A percentile compares a stretch with the other conserved stretches of the same genome.
Conservation (phyloP, 306 rosid genomes). For the Alnus glutinosa region DNA sequence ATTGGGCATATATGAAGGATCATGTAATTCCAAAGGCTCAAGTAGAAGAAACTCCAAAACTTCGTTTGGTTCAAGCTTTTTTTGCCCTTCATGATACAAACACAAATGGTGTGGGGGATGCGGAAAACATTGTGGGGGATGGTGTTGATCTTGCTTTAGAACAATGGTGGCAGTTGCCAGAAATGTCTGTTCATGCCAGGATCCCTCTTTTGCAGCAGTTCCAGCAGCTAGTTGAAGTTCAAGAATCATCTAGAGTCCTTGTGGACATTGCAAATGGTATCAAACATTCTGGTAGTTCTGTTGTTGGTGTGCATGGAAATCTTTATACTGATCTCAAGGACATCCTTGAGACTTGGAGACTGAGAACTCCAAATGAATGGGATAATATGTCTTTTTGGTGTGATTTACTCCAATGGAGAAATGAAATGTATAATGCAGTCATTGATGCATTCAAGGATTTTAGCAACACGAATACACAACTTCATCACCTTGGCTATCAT, state of each 20-base stretch:
- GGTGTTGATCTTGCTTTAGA: conserved; percentile 96
- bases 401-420: conserved; percentile 99
- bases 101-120: conserved; percentile 88
- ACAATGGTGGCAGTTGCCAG: conserved; percentile 99
- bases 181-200: conserved; percentile 96
- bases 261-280: conserved; percentile 87
- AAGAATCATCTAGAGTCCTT: conserved; percentile 80
- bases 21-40: conserved; percentile 96
- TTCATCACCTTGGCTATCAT: conserved; percentile 99
- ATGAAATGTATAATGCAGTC: conserved; percentile 93
- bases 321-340: conserved; percentile 98
- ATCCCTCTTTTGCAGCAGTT: conserved; percentile 97
- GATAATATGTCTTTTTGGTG: conserved; percentile 98
- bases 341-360: conserved; percentile 99
- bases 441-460: conserved; percentile 98
- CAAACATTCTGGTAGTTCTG: conserved; percentile 71
- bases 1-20: conserved; percentile 96
- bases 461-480: conserved; percentile 64
- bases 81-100: conserved; percentile 89
- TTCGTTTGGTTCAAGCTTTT: conserved; percentile 82
- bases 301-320: conserved; percentile 71
- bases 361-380: conserved; percentile 98
- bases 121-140: conserved; percentile 84
- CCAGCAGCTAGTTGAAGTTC: conserved; percentile 99
- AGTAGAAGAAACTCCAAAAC: conserved; percentile 98